phyloP scores from a whole-genome alignment of 2,329 filamentous ascomycete species.

The Calonectria henricotiae region DNA sequence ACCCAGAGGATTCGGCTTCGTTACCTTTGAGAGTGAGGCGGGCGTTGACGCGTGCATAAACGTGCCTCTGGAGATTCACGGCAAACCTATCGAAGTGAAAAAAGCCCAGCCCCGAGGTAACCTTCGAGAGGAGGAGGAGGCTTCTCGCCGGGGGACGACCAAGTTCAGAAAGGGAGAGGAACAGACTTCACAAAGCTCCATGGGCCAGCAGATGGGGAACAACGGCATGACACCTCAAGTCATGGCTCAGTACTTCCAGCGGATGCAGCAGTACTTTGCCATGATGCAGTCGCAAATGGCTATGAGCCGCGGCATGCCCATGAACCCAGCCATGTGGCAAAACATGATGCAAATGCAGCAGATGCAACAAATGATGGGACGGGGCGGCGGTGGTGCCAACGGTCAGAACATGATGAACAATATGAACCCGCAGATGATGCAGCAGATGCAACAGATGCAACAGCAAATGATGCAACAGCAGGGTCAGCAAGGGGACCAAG shows the following conservation, averaged over 20 bases:
- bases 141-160: constrained; percentile 67
- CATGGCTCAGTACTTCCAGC: constrained; percentile 98
- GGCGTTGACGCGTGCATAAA: constrained; percentile 94
- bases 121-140: constrained; percentile 90
- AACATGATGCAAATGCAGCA: constrained; percentile 85
- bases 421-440: constrained; percentile 72
- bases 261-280: constrained; percentile 97
- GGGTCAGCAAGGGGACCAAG: constrained; percentile 54
- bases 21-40: constrained; percentile 96
- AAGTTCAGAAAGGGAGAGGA: constrained; percentile 73
- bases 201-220: constrained; percentile 64
- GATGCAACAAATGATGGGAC: constrained; percentile 72
- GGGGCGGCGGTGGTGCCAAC: constrained; percentile 58
- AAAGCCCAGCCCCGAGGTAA: constrained; percentile 97
- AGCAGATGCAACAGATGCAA: constrained; percentile 66
- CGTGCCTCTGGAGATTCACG: constrained; percentile 89
- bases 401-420: constrained; percentile 61
- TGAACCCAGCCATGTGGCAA: constrained; percentile 85
- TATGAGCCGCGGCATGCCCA: constrained; percentile 82
- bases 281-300: constrained; percentile 96
- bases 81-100: constrained; percentile 98
- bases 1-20: constrained; percentile 96
- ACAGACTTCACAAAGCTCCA: constrained; percentile 60
- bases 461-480: constrained; percentile 63
- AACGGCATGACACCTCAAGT: constrained; percentile 92